These are phyloP conservation scores for Ceriops decandra DNA, from an alignment of 345 rosid genomes.

Conservation along the genomic window DNA sequence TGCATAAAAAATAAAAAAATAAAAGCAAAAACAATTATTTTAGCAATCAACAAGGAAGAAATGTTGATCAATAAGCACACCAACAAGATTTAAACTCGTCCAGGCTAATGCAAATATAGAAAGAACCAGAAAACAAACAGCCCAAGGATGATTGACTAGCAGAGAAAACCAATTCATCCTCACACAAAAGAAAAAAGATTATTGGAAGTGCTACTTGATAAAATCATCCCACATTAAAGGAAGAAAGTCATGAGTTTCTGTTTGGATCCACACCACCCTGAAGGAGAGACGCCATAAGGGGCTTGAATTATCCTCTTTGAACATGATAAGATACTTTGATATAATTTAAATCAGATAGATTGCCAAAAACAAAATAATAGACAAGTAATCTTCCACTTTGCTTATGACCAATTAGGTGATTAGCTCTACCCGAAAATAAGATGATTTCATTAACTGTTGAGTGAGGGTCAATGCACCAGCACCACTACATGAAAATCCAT, in stretches of 20 bases:
- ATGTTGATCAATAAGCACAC: neutral
- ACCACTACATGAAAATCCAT: neutral
- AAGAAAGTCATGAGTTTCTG: neutral
- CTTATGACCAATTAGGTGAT: neutral
- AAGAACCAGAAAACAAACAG: neutral
- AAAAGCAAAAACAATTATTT: neutral
- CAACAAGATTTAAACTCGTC: neutral
- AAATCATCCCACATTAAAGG: neutral
- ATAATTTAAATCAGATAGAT: neutral
- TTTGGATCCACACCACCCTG: too few relatives aligned
- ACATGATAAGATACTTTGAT: neutral
- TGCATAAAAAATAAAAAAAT: slow-evolving; percentile 24
- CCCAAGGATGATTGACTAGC: neutral
- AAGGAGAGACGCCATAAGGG: neutral
- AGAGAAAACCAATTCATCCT: neutral
- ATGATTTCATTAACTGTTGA: neutral
- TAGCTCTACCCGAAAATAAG: neutral
- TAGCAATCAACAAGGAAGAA: neutral
- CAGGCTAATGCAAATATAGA: neutral
- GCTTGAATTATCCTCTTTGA: neutral
- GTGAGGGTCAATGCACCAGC: neutral
- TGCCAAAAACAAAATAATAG: neutral
- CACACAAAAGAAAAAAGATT: too few relatives aligned
- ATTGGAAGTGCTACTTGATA: neutral
- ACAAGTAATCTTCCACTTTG: neutral